Evolutionary conservation across 805 yeast species (phyloP).

Genomic region (Candida ulmi): DNA sequence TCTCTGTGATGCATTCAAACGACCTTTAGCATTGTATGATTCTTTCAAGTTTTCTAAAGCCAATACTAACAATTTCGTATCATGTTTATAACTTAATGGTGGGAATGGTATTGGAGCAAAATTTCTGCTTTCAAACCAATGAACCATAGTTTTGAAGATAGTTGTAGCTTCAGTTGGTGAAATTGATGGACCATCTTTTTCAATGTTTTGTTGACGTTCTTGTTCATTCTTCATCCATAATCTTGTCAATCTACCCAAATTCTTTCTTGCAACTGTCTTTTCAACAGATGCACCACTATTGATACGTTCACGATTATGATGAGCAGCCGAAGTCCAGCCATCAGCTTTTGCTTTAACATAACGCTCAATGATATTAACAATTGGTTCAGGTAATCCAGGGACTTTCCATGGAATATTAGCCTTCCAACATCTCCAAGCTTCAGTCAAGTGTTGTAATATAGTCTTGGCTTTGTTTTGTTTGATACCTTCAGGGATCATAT

Average conservation of each 20-base stretch:
- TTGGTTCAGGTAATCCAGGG: conserved; percentile 91
- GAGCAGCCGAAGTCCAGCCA: conserved; percentile 93
- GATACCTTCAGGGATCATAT: conserved; percentile 94
- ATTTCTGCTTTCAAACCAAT: conserved; percentile 82
- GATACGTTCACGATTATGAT: conserved; percentile 84
- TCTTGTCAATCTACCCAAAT: conserved; percentile 85
- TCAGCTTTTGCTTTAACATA: conserved; percentile 95
- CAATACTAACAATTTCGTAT: conserved; percentile 80
- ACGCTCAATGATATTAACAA: conserved; percentile 78
- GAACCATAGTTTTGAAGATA: conserved; percentile 79
- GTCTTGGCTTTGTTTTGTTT: conserved; percentile 83
- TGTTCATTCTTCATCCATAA: conserved; percentile 92
- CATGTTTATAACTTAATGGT: conserved; percentile 86
- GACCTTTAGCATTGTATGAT: conserved; percentile 63
- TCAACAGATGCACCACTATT: conserved; percentile 89
- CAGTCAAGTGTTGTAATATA: conserved; percentile 87
- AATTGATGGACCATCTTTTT: conserved; percentile 82
- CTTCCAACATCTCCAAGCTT: conserved; percentile 99
- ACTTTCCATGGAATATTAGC: conserved; percentile 98
- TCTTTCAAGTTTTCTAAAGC: conserved; percentile 89
- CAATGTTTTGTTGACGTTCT: conserved; percentile 74
- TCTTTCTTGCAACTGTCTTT: conserved; percentile 90
- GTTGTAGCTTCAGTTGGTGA: conserved; percentile 85
- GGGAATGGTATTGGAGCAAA: conserved; percentile 92
- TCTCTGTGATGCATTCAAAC: conserved; percentile 80